Percentiles rank a stretch among this genome's conserved stretches.
Evolutionary conservation across 2,329 filamentous ascomycete genomes (phyloP).

Genomic region (Tolypocladium tropicale): DNA sequence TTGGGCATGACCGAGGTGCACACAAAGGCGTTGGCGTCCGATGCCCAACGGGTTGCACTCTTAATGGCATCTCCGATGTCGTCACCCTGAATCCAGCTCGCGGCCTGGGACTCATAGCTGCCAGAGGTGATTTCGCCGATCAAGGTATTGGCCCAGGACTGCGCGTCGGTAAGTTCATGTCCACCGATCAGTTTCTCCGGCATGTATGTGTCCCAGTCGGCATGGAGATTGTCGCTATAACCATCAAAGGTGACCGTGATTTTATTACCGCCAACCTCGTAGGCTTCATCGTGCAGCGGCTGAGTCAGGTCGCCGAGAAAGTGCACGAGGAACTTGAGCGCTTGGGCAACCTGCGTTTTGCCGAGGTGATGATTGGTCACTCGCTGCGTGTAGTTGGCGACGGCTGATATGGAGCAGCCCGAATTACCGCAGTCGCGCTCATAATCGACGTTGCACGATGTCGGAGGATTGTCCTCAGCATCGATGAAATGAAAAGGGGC

Average conservation of each 20-base stretch:
- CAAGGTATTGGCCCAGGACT: constrained; percentile 26
- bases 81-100: constrained; percentile 24
- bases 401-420: constrained; percentile 15
- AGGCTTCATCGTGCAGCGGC: constrained; percentile 42
- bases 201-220: constrained; percentile 51
- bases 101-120: constrained; percentile 21
- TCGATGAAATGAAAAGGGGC: constrained; percentile 42
- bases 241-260: constrained; percentile 43
- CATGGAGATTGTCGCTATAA: constrained; percentile 45
- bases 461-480: constrained; percentile 27
- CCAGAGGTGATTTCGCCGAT: constrained; percentile 24
- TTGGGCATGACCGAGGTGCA: constrained; percentile 31
- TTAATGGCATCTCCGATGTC: constrained; percentile 18
- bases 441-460: constrained; percentile 26
- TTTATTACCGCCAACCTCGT: constrained; percentile 39
- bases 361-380: constrained; percentile 8
- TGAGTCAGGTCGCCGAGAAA: constrained; percentile 48
- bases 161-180: constrained; percentile 21
- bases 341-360: constrained; percentile 7
- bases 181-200: constrained; percentile 33
- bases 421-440: constrained; percentile 22
- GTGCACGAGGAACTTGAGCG: constrained; percentile 24
- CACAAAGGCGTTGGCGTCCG: constrained; percentile 30
- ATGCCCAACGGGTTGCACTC: constrained; percentile 27
- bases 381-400: constrained; percentile 17